phyloP scores from a whole-genome alignment of 257 asterid species.

The Verbascum thapsus region DNA sequence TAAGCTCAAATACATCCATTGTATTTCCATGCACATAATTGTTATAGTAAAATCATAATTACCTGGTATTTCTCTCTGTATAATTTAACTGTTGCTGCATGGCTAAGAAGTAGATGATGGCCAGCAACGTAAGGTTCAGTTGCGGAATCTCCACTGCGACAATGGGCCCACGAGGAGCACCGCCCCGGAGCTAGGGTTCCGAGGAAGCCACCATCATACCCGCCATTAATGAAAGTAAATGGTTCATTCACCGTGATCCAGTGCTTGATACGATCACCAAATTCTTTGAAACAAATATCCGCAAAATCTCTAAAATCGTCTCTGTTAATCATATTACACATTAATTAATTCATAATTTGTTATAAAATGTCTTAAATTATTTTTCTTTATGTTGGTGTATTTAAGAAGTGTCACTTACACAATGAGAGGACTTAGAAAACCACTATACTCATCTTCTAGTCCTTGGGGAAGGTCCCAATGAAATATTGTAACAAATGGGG shows the following conservation, averaged over 20 bases:
- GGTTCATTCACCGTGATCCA: slow-evolving; percentile 72
- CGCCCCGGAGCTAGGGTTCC: slow-evolving; percentile 44
- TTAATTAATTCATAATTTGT: neutral
- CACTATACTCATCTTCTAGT: slow-evolving; percentile 65
- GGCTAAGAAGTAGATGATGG: slow-evolving; percentile 46
- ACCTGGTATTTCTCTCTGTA: slow-evolving; percentile 45
- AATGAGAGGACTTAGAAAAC: slow-evolving; percentile 56
- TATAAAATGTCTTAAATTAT: too few species aligned
- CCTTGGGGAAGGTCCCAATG: slow-evolving; percentile 89
- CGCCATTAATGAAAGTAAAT: slow-evolving; percentile 21
- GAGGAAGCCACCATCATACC: slow-evolving; percentile 33
- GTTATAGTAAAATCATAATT: neutral
- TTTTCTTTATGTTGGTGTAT: too few species aligned
- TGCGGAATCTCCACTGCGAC: slow-evolving; percentile 40
- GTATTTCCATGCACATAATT: too few species aligned
- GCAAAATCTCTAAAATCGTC: slow-evolving; percentile 54
- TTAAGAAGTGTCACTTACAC: slow-evolving; percentile 44
- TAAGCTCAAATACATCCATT: too few species aligned
- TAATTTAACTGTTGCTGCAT: slow-evolving; percentile 41
- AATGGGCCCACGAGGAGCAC: slow-evolving; percentile 41
- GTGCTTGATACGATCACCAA: slow-evolving; percentile 60
- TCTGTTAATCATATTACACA: slow-evolving; percentile 29
- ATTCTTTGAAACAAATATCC: slow-evolving; percentile 52
- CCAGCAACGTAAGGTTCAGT: slow-evolving; percentile 53
- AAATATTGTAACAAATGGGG: slow-evolving; percentile 59